phyloP scores from a whole-genome alignment of 2,329 filamentous ascomycete genomes.

The Myriosclerotinia duriaeana region DNA sequence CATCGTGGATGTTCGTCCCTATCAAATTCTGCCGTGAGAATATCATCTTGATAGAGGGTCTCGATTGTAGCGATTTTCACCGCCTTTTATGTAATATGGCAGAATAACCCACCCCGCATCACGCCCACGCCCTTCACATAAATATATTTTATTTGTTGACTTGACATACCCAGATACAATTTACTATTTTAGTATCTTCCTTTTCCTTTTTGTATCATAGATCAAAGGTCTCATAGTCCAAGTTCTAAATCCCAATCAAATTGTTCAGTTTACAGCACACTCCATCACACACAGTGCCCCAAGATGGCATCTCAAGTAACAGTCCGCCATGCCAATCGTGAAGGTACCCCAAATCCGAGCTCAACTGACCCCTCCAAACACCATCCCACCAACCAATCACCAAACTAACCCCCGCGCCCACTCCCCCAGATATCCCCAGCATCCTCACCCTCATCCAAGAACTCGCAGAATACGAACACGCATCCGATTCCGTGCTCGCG shows the following conservation, averaged over 20 bases:
- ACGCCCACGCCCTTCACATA: background rate
- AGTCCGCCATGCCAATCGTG: conserved; percentile 18
- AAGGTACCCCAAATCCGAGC: background rate
- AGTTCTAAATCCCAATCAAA: background rate
- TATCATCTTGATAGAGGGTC: no score
- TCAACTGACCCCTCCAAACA: background rate
- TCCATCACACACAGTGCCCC: background rate
- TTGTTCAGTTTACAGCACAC: no score
- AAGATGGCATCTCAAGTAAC: conserved; percentile 13
- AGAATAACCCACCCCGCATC: background rate
- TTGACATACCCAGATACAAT: background rate
- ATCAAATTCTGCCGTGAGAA: no score
- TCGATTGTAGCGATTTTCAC: background rate
- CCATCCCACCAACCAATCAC: background rate
- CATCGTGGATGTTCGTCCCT: no score
- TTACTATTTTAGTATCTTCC: background rate
- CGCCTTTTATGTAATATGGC: background rate
- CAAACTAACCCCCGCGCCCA: background rate
- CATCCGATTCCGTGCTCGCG: conserved; percentile 70
- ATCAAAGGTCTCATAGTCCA: background rate
- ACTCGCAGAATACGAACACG: conserved; percentile 85
- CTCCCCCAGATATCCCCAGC: conserved; percentile 67
- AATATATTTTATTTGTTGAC: background rate
- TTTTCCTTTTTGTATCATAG: background rate
- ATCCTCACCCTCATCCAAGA: conserved; percentile 82